phyloP scores from a whole-genome alignment of 768 basidiomycete genomes.

The Amanita muscaria region DNA sequence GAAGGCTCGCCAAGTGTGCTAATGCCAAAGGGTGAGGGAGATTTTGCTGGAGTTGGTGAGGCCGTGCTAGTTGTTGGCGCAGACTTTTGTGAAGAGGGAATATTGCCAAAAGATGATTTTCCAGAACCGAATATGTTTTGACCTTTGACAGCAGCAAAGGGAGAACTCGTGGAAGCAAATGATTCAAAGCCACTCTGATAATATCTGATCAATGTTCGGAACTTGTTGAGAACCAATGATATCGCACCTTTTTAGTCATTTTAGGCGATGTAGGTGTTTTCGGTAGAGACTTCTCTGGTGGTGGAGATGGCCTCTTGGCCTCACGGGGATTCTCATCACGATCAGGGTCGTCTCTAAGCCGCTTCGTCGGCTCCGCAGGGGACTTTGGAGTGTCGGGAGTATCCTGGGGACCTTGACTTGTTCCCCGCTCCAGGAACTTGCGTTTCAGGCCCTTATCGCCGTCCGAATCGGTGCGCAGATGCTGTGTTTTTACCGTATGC shows the following conservation, averaged over 20 bases:
- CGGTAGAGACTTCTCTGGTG: constrained; percentile 41
- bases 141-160: constrained; percentile 68
- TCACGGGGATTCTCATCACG: constrained; percentile 56
- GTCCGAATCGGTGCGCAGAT: constrained; percentile 35
- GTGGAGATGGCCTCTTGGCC: constrained; percentile 55
- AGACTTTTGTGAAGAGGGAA: constrained; percentile 21
- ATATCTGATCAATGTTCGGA: not conserved
- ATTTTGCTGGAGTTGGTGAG: not conserved
- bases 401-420: constrained; percentile 48
- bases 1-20: constrained; percentile 8
- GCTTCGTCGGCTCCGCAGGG: constrained; percentile 39
- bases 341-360: constrained; percentile 54
- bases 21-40: not conserved
- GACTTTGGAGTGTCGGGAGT: constrained; percentile 12
- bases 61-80: constrained; percentile 10
- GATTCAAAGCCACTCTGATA: constrained; percentile 68
- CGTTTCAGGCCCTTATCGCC: constrained; percentile 62
- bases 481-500: constrained; percentile 10
- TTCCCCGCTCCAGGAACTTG: constrained; percentile 58
- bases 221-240: too few species aligned
- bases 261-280: constrained; percentile 27
- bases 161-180: constrained; percentile 66
- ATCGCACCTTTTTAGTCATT: constrained; percentile 36
- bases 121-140: constrained; percentile 41
- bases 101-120: constrained; percentile 24